These are phyloP conservation scores for Catharanthus roseus DNA, from an alignment of 257 asterid species.

Conservation along the genomic window DNA sequence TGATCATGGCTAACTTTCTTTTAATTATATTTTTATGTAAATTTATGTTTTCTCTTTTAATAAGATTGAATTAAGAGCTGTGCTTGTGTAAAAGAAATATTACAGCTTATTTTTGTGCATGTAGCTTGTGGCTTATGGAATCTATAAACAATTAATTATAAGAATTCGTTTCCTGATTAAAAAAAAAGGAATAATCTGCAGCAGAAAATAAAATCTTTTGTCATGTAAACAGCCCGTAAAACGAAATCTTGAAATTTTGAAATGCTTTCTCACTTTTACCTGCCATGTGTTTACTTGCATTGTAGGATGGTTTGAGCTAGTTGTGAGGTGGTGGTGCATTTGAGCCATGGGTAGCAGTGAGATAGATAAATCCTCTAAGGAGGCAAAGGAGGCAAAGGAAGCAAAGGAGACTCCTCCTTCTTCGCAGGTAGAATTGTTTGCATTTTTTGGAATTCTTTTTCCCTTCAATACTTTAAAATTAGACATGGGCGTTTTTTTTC, in stretches of 20 bases:
- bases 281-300: conserved; percentile 8
- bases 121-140: background rate
- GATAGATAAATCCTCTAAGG: conserved; percentile 75
- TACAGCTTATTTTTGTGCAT: background rate
- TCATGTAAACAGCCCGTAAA: background rate
- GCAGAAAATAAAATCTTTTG: background rate
- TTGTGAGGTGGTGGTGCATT: conserved; percentile 26
- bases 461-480: background rate
- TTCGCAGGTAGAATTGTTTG: conserved; percentile 44
- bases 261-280: conserved; percentile 10
- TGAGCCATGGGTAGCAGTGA: conserved; percentile 74
- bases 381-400: conserved; percentile 74
- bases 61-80: background rate
- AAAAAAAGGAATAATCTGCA: background rate
- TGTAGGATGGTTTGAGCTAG: conserved; percentile 41
- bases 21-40: background rate
- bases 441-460: background rate
- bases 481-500: no score
- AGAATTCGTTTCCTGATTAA: background rate
- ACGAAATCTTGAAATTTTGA: background rate
- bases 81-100: background rate
- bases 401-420: conserved; percentile 53
- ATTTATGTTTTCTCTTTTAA: background rate
- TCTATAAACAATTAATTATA: background rate
- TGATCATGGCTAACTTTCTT: background rate